Base-by-base conservation (phyloP, 148 eudicot species). In the Chenopodium suecicum region DNA sequence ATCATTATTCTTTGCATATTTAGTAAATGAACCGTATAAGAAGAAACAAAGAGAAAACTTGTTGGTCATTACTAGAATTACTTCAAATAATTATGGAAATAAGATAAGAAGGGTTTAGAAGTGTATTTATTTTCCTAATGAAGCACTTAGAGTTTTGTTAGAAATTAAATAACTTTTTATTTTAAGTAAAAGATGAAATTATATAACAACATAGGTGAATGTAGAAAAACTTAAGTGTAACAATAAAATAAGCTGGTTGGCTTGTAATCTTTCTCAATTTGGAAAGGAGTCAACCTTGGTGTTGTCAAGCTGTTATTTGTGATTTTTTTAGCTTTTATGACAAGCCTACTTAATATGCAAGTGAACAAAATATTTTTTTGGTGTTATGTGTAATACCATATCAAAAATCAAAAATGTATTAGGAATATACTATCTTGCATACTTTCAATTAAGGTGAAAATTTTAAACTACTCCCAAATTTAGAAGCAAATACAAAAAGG, bases 261-360 rank as follows among this genome's bases (percentile, higher is more conserved):
- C 64, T 73, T 64, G 81, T 78, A 50, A 73, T 23, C 66, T 73
- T 78, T 50, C 60, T 25, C 44, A 72, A 72, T 77, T 73, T 72
- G 78, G 81, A 84, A 84, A 77, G 79, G 54, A 32, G 83, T 84
- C 74, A 80, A 76, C 76, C 68, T 84, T 77, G 48, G 80, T 29
- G 37, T 48, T 69, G 80, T 78, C 74, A 74, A 54, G 58, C 46
- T 82, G 80, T 84, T 70, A 68, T 66, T 76, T 70, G 44, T 76
- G 73, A n/a, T 62, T 63, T 77, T 47, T 47, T n/a, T 52, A 48
- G 76, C 77, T 83, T 78, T 73, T 54, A 78, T 65, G 20, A 50
- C 10, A 82, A 70, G 47, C n/a, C 72, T 72, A 70, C 79, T 83
- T 83, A 37, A 66, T 34, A 23, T 66, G 25, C 70, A 79, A 83